A percentile compares a stretch with the other conserved stretches of the same genome.
Evolutionary conservation across 352 stramenopile genomes (phyloP).

Genomic region (Pythium dissotocum): DNA sequence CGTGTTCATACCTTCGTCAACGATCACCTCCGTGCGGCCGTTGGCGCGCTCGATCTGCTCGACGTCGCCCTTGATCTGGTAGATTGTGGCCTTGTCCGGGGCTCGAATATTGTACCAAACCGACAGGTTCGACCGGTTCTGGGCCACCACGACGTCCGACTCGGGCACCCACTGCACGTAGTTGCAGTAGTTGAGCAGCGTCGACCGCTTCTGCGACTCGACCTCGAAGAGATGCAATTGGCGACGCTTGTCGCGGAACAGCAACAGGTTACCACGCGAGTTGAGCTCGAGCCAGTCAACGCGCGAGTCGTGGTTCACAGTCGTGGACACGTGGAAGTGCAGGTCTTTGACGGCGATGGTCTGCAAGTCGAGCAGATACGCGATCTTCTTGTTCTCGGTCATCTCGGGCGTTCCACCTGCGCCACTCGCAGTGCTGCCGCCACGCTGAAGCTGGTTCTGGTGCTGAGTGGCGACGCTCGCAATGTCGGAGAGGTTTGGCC

Average conservation of each 20-base stretch:
- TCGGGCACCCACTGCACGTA: slow-evolving; percentile 97
- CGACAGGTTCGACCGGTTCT: slow-evolving; percentile 90
- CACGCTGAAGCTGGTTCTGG: slow-evolving; percentile 28
- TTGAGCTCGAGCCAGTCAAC: slow-evolving; percentile 97
- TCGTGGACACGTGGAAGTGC: slow-evolving; percentile 73
- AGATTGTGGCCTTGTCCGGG: slow-evolving; percentile 93
- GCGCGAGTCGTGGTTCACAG: slow-evolving; percentile 90
- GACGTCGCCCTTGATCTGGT: slow-evolving; percentile 95
- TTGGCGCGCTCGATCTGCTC: slow-evolving; percentile 94
- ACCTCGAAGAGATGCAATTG: slow-evolving; percentile 93
- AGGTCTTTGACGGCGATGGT: slow-evolving; percentile 92
- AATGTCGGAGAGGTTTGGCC: slow-evolving; percentile 45
- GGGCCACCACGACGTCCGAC: slow-evolving; percentile 94
- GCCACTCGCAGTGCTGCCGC: not conserved
- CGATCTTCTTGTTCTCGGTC: slow-evolving; percentile 92
- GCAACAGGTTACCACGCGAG: slow-evolving; percentile 81
- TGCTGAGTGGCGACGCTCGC: slow-evolving; percentile 24
- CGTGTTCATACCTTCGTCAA: slow-evolving; percentile 94
- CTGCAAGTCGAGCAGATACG: slow-evolving; percentile 92
- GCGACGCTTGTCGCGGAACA: slow-evolving; percentile 93
- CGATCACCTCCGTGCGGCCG: slow-evolving; percentile 93
- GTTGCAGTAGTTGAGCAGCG: slow-evolving; percentile 93
- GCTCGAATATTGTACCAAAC: slow-evolving; percentile 96
- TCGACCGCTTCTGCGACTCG: slow-evolving; percentile 80
- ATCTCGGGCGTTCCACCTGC: slow-evolving; percentile 26